Evolutionary conservation across 2,329 filamentous ascomycete species (phyloP).

Genomic region (Mycogone perniciosa): DNA sequence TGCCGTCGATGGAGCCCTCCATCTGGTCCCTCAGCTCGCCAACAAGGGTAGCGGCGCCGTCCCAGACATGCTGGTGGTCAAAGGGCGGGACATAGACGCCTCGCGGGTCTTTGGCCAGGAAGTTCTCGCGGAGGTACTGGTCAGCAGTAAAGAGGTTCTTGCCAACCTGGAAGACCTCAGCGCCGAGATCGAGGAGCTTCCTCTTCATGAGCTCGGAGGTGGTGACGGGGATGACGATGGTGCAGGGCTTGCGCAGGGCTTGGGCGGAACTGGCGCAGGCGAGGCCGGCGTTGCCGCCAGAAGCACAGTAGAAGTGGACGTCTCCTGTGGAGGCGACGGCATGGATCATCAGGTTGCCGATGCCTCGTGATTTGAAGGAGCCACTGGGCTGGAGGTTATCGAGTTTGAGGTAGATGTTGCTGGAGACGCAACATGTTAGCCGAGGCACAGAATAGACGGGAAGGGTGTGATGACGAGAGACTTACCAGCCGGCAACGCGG

Average conservation of each 20-base stretch:
- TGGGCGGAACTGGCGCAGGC: conserved; percentile 70
- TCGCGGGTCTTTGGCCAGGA: conserved; percentile 45
- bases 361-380: conserved; percentile 78
- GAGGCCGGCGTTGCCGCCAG: conserved; percentile 78
- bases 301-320: conserved; percentile 71
- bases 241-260: conserved; percentile 58
- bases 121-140: conserved; percentile 51
- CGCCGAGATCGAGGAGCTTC: conserved; percentile 63
- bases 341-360: conserved; percentile 61
- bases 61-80: conserved; percentile 62
- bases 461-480: conserved; percentile 4
- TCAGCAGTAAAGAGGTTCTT: conserved; percentile 65
- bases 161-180: conserved; percentile 62
- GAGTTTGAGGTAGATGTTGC: conserved; percentile 78
- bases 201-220: conserved; percentile 64
- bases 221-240: conserved; percentile 64
- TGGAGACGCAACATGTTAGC: conserved; percentile 18
- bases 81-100: conserved; percentile 65
- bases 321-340: conserved; percentile 27
- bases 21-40: conserved; percentile 40
- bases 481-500: conserved; percentile 64
- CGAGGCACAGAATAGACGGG: conserved; percentile 13
- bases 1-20: conserved; percentile 51
- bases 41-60: conserved; percentile 55
- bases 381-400: conserved; percentile 79